These are phyloP conservation scores for Puccinia novopanici DNA, from an alignment of 1,284 basidiomycete species.

Conservation along the genomic window DNA sequence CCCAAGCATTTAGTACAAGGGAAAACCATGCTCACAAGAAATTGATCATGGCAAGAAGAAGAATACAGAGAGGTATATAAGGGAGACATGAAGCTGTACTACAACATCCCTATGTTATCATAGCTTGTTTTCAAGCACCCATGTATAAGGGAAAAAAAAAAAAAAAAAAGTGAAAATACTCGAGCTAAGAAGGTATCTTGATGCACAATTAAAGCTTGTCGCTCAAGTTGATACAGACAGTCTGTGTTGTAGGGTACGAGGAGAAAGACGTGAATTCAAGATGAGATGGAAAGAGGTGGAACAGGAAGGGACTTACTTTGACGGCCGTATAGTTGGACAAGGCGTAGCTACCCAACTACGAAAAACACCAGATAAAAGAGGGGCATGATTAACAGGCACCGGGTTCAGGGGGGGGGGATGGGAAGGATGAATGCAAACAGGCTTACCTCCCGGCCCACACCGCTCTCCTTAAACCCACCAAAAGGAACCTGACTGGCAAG, in stretches of 20 bases:
- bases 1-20: no score
- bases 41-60: no score
- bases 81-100: no score
- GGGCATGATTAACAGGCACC: neutral
- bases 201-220: conserved; percentile 14
- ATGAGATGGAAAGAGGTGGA: neutral
- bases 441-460: conserved; percentile 50
- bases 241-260: neutral
- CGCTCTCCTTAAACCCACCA: conserved; percentile 76
- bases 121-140: no score
- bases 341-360: conserved; percentile 32
- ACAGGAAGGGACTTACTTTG: conserved; percentile 28
- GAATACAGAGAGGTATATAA: no score
- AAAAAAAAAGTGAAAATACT: no score
- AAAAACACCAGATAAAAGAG: neutral
- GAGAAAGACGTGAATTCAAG: neutral
- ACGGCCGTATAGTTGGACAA: conserved; percentile 42
- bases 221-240: conserved; percentile 28
- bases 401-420: no score
- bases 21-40: no score
- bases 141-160: no score
- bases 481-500: conserved; percentile 72
- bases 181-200: no score
- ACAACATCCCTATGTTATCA: no score
- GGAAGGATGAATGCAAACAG: neutral